Percentiles rank a stretch among this genome's conserved stretches.
phyloP scores from a whole-genome alignment of 169 alveolate species.

The Eimeria necatrix region DNA sequence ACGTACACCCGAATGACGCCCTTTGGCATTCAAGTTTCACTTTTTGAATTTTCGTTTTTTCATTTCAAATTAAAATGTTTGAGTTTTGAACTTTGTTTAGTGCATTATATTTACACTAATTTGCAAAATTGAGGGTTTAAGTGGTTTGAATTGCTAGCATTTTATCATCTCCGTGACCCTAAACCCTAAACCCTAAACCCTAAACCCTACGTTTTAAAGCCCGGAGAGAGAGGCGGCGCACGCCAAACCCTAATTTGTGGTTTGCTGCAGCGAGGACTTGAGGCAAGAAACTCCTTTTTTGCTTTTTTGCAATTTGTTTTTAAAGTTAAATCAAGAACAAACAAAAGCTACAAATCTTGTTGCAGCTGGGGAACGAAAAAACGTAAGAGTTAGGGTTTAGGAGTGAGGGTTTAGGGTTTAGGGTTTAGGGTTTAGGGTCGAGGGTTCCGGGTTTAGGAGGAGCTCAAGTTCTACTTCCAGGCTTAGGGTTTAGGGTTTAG shows the following conservation, averaged over 20 bases:
- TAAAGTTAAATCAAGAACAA: not conserved
- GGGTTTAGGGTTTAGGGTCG: slow-evolving; percentile 12
- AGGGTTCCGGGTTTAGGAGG: not conserved
- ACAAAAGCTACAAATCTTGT: not conserved
- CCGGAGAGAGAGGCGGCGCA: not conserved
- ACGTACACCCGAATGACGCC: not conserved
- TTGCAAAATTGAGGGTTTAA: not conserved
- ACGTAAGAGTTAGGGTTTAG: not conserved
- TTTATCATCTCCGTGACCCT: too few relatives aligned
- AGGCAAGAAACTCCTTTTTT: not conserved
- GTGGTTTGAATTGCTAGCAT: not conserved
- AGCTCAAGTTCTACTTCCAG: not conserved
- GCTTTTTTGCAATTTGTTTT: not conserved
- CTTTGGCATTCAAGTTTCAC: not conserved
- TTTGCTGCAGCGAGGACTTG: not conserved
- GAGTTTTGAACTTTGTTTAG: not conserved
- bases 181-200: not conserved
- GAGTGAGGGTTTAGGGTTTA: not conserved
- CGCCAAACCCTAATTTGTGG: not conserved
- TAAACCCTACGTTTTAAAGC: not conserved
- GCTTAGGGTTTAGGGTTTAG: not conserved
- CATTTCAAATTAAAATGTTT: not conserved
- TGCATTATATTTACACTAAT: not conserved
- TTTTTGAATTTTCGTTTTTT: not conserved
- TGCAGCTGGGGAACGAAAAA: not conserved